Evolutionary conservation across 2,329 filamentous ascomycete species (phyloP), one percentile per base, ranked within the genome.

Genomic region (Niveomyces coronatus): DNA sequence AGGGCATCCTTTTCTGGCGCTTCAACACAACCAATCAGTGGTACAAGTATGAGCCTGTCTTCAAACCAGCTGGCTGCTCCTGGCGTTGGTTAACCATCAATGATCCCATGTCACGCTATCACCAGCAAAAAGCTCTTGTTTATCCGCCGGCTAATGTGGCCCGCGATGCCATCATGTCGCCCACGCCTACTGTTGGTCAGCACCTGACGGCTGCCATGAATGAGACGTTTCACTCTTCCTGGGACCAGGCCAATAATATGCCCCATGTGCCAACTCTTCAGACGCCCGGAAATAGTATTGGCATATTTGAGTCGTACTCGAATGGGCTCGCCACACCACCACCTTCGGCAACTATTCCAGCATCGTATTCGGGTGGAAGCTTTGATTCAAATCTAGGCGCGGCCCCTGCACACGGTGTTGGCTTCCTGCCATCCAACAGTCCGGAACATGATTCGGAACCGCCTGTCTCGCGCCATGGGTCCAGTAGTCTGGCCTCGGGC

Each of bases 61-160:
- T 67, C 42, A 69, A 71, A 40, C 63, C 67, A 4, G 63, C 69
- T 2, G 70, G 69, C 13, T 75, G 74, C 2, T 69, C 65, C 26
- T 80, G 76, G 76, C 64, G 72, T 17, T 79, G 77, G 62, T 56
- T 81, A 40, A 76, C 71, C 9, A 68, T 75, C 39, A 64, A 76
- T 41, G 73, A 77, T 47, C 72, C 74, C 20, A 68, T 70, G 43
- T 74, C 71, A n/a, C 64, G 69, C 31, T 68, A 71, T 41, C 72
- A 77, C 49, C 70, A 75, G 56, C 64, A 70, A 50, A 60, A 60
- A 47, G 61, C 62, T 9, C 51, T 63, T 15, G 57, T 63, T 16
- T 60, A 60, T 38, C 60, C 60, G 2, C 53, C 53, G 13, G 42
- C 52, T 4, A 48, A 47, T 5, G 50, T 62, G 34, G 50, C 57